A percentile compares a stretch with the other conserved stretches of the same genome.
Evolutionary conservation across 106 monocot species (phyloP).

Genomic region (Allium cepa): DNA sequence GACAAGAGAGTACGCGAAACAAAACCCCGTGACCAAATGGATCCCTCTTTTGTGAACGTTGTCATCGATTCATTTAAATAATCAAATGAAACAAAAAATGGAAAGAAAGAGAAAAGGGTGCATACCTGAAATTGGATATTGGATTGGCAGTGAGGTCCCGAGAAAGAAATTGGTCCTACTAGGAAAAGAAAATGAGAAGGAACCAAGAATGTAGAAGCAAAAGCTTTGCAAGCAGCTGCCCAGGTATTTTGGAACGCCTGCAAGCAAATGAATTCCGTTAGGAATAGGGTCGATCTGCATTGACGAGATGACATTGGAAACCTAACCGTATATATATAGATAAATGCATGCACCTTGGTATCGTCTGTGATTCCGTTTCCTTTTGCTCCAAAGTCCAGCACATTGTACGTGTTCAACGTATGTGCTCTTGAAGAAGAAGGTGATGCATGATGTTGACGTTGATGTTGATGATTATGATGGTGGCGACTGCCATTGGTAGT

Average conservation of each 20-base stretch:
- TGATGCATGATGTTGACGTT: too few species aligned
- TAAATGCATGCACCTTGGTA: too few species aligned
- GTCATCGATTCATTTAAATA: not conserved
- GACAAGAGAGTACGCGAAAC: not conserved
- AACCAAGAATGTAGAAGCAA: conserved; percentile 61
- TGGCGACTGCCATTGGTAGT: too few species aligned
- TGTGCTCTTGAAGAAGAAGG: too few species aligned
- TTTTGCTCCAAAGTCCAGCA: too few species aligned
- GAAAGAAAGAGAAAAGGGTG: not conserved
- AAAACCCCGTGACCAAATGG: not conserved
- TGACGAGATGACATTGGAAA: too few species aligned
- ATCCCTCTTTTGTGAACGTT: not conserved
- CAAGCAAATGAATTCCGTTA: not conserved
- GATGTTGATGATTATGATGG: too few species aligned
- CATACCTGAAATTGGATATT: conserved; percentile 77
- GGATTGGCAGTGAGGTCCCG: conserved; percentile 69
- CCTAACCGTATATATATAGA: too few species aligned
- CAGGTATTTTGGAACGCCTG: conserved; percentile 89
- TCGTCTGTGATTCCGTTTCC: too few species aligned
- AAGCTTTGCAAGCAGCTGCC: conserved; percentile 73
- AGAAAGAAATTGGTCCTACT: conserved; percentile 79
- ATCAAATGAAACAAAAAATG: not conserved
- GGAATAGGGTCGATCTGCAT: too few species aligned
- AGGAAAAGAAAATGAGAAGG: conserved; percentile 52
- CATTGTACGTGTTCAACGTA: too few species aligned